These are phyloP conservation scores for Candida quercuum DNA, from an alignment of 805 yeast species.

Conservation along the genomic window DNA sequence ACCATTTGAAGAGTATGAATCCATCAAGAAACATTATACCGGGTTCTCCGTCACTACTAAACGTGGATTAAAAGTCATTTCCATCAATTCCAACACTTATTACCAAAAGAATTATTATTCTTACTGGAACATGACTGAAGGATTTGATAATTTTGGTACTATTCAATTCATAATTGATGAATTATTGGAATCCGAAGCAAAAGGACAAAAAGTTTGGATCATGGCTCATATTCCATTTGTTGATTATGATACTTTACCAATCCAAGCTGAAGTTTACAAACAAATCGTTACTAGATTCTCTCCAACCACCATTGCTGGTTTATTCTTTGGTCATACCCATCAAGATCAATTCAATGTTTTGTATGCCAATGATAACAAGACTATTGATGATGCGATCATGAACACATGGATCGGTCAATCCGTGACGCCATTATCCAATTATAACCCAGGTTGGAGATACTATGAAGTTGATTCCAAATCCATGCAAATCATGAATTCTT, in stretches of 20 bases:
- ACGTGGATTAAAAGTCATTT: conserved; percentile 52
- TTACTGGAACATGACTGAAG: conserved; percentile 41
- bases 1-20: conserved; percentile 11
- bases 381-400: conserved; percentile 41
- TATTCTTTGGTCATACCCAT: conserved; percentile 71
- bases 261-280: conserved; percentile 49
- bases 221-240: conserved; percentile 62
- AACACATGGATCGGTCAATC: conserved; percentile 66
- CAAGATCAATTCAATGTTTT: conserved; percentile 59
- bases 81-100: conserved; percentile 65
- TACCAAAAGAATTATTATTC: conserved; percentile 59
- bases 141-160: conserved; percentile 58
- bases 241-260: conserved; percentile 53
- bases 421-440: conserved; percentile 52
- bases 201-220: conserved; percentile 66
- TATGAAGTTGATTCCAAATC: conserved; percentile 60
- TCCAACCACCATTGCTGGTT: conserved; percentile 61
- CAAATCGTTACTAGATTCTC: conserved; percentile 62
- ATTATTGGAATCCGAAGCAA: conserved; percentile 50
- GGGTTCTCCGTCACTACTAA: conserved; percentile 54
- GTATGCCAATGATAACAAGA: conserved; percentile 42
- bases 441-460: conserved; percentile 71
- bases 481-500: conserved; percentile 55
- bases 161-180: conserved; percentile 58
- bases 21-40: conserved; percentile 44